These are phyloP conservation scores for Centella asiatica DNA, from an alignment of 129 eudicot species.

Conservation along the genomic window DNA sequence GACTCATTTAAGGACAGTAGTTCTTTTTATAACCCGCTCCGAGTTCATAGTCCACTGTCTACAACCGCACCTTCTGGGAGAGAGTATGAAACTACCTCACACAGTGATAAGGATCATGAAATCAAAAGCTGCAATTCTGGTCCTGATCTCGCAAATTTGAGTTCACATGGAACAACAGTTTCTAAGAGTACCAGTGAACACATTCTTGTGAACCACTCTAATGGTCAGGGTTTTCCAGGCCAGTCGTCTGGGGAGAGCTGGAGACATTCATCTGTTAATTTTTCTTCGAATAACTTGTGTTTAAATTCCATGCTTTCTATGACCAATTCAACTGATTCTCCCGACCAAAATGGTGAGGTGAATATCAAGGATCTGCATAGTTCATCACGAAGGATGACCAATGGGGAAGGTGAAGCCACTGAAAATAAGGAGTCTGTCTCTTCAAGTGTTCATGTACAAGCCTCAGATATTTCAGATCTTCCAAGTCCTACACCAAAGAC, in stretches of 20 bases:
- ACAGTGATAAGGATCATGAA: neutral
- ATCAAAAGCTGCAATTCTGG: slow-evolving; percentile 8
- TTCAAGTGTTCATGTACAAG: slow-evolving; percentile 20
- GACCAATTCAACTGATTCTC: slow-evolving; percentile 14
- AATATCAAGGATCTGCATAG: slow-evolving; percentile 20
- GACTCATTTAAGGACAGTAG: slow-evolving; percentile 16
- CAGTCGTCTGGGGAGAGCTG: slow-evolving; percentile 42
- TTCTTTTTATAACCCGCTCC: slow-evolving; percentile 12
- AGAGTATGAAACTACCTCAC: neutral
- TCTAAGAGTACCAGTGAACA: slow-evolving; percentile 17
- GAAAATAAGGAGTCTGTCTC: slow-evolving; percentile 23
- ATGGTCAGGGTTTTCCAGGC: slow-evolving; percentile 18
- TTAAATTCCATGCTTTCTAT: slow-evolving; percentile 21
- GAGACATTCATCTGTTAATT: slow-evolving; percentile 28
- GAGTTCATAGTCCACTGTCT: slow-evolving; percentile 21
- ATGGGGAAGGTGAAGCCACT: slow-evolving; percentile 11
- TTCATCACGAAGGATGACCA: slow-evolving; percentile 12
- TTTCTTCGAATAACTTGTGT: slow-evolving; percentile 28
- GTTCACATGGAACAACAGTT: slow-evolving; percentile 14
- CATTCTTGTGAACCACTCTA: slow-evolving; percentile 27
- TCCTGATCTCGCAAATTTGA: slow-evolving; percentile 13
- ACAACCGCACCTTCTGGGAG: slow-evolving; percentile 20
- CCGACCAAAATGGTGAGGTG: slow-evolving; percentile 6
- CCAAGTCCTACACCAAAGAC: slow-evolving; percentile 36
- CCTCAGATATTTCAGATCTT: slow-evolving; percentile 31